Conservation (phyloP, 176 grass and related monocot species). For the Juncus inflexus region DNA sequence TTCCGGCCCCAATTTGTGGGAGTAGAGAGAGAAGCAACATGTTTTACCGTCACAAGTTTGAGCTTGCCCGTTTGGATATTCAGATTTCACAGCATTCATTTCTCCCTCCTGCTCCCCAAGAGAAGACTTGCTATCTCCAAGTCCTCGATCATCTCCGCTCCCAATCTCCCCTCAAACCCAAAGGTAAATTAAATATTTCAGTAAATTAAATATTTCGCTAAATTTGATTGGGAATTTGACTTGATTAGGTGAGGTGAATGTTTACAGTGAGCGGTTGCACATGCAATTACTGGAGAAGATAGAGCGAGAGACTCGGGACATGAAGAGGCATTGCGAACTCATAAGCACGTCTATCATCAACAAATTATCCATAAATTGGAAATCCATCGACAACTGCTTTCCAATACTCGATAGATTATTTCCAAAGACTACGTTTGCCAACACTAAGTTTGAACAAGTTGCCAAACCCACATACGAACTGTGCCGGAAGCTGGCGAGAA, state of each 20-base stretch:
- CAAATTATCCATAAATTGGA: background rate
- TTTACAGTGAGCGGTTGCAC: too few relatives aligned
- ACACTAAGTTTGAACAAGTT: background rate
- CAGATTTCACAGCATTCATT: background rate
- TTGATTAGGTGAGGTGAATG: too few relatives aligned
- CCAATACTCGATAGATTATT: too few relatives aligned
- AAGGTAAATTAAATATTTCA: too few relatives aligned
- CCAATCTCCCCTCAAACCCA: too few relatives aligned
- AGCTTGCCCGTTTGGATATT: background rate
- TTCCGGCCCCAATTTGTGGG: background rate
- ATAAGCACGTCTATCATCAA: background rate
- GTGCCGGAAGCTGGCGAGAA: background rate
- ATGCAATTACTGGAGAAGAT: background rate
- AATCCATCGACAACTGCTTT: background rate
- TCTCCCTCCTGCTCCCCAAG: background rate
- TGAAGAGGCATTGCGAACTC: background rate
- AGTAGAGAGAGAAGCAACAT: background rate
- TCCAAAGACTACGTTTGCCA: background rate
- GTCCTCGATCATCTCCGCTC: background rate
- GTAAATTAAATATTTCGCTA: too few relatives aligned
- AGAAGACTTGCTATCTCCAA: background rate
- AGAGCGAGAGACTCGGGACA: background rate
- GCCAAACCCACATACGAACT: background rate
- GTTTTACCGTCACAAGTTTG: slow-evolving; percentile 4
- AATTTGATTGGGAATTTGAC: too few relatives aligned